phyloP scores from a whole-genome alignment of 257 asterid species.

The Primulina eburnea region DNA sequence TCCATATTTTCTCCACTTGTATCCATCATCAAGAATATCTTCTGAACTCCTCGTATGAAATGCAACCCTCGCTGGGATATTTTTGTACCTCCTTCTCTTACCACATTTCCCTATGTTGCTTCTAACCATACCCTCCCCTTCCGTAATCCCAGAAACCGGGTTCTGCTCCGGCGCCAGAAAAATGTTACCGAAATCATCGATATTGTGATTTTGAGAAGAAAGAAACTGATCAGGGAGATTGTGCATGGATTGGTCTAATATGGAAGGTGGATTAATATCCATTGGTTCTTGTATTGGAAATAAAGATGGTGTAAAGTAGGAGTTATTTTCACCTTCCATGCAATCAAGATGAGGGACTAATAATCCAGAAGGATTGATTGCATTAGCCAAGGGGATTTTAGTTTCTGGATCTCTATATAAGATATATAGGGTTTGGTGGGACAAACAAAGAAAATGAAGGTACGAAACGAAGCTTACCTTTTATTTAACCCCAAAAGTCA shows the following conservation, averaged over 20 bases:
- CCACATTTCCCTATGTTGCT: slow-evolving; percentile 40
- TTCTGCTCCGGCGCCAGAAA: slow-evolving; percentile 27
- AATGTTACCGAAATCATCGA: slow-evolving; percentile 46
- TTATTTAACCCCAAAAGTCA: background rate
- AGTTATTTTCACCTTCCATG: slow-evolving; percentile 48
- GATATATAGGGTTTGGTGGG: slow-evolving; percentile 38
- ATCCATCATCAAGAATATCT: slow-evolving; percentile 94
- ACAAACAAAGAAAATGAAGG: background rate
- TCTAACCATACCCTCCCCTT: slow-evolving; percentile 27
- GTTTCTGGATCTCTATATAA: slow-evolving; percentile 18
- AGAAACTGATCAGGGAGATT: slow-evolving; percentile 31
- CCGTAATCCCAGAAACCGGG: slow-evolving; percentile 24
- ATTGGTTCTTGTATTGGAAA: slow-evolving; percentile 13
- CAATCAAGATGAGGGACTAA: slow-evolving; percentile 10
- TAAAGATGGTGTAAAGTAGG: slow-evolving; percentile 30
- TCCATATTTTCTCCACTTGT: slow-evolving; percentile 93
- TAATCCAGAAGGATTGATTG: background rate
- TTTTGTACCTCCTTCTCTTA: slow-evolving; percentile 40
- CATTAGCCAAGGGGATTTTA: slow-evolving; percentile 11
- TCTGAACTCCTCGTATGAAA: slow-evolving; percentile 84
- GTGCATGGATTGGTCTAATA: slow-evolving; percentile 46
- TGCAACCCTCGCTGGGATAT: slow-evolving; percentile 70
- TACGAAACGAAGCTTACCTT: background rate
- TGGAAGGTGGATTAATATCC: slow-evolving; percentile 18
- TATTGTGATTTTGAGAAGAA: slow-evolving; percentile 17